Conservation (phyloP, 1,139 yeast species). For the Scheffersomyces titani region DNA sequence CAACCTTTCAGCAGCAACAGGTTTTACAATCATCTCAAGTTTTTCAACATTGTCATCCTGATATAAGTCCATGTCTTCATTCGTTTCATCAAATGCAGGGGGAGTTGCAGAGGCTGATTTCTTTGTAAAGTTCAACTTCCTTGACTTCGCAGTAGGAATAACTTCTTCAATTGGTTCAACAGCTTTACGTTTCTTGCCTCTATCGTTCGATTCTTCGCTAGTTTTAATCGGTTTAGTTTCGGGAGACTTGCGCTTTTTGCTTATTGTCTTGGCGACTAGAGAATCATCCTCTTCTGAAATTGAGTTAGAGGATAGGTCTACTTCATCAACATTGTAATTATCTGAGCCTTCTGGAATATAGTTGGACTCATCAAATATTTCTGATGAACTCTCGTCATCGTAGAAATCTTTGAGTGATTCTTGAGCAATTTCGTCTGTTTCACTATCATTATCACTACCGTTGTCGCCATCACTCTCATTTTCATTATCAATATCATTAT, state of each 20-base stretch:
- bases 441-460: slow-evolving; percentile 3
- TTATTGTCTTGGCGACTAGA: neutral
- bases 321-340: neutral
- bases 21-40: slow-evolving; percentile 22
- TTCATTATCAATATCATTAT: neutral
- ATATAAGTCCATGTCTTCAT: slow-evolving; percentile 39
- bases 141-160: neutral
- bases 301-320: neutral
- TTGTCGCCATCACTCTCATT: slow-evolving; percentile 2
- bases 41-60: slow-evolving; percentile 32
- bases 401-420: neutral
- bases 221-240: slow-evolving; percentile 1
- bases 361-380: neutral
- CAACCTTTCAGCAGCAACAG: slow-evolving; percentile 3
- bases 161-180: neutral
- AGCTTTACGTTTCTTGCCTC: slow-evolving; percentile 1
- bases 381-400: neutral
- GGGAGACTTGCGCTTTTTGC: neutral
- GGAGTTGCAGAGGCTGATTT: slow-evolving; percentile 10
- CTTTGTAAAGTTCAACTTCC: slow-evolving; percentile 17
- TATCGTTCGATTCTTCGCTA: neutral
- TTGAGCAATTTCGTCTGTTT: slow-evolving; percentile 1
- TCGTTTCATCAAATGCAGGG: slow-evolving; percentile 26
- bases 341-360: neutral
- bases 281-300: neutral